phyloP scores from a whole-genome alignment of 805 yeast genomes.

The Kuraishia hungarica region DNA sequence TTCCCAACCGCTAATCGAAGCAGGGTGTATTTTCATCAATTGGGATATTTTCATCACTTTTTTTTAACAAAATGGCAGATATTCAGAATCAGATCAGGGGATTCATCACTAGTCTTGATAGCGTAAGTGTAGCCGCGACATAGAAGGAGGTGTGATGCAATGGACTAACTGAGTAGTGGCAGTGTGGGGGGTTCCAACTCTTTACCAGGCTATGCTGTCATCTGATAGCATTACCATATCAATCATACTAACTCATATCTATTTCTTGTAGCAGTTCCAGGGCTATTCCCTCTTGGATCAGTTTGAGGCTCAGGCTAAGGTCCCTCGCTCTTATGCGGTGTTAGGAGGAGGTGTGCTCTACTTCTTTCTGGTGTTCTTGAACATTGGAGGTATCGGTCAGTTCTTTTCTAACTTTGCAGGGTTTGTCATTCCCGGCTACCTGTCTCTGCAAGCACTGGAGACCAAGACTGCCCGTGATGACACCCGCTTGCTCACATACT shows the following conservation, averaged over 20 bases:
- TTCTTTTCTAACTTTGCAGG: conserved; percentile 89
- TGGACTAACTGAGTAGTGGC: background rate
- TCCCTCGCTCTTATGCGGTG: conserved; percentile 83
- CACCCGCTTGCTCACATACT: conserved; percentile 82
- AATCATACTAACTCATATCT: background rate
- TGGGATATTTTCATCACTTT: too few relatives aligned
- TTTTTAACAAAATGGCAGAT: background rate
- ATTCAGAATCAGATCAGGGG: background rate
- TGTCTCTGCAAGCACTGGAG: conserved; percentile 76
- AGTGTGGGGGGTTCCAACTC: background rate
- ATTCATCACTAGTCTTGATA: background rate
- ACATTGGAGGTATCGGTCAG: conserved; percentile 93
- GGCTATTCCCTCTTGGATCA: conserved; percentile 17
- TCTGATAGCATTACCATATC: too few relatives aligned
- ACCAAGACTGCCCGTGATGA: conserved; percentile 78
- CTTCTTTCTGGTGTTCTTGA: conserved; percentile 72
- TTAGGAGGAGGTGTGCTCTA: conserved; percentile 58
- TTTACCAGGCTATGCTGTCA: too few relatives aligned
- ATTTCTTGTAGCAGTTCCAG: background rate
- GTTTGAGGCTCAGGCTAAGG: conserved; percentile 34
- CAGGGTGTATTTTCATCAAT: too few relatives aligned
- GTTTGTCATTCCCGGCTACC: conserved; percentile 83
- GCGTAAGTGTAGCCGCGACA: background rate
- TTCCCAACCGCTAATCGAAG: too few relatives aligned
- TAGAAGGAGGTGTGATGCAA: background rate